phyloP scores from a whole-genome alignment of 2,329 filamentous ascomycete genomes.

The Endoconidiophora polonica region DNA sequence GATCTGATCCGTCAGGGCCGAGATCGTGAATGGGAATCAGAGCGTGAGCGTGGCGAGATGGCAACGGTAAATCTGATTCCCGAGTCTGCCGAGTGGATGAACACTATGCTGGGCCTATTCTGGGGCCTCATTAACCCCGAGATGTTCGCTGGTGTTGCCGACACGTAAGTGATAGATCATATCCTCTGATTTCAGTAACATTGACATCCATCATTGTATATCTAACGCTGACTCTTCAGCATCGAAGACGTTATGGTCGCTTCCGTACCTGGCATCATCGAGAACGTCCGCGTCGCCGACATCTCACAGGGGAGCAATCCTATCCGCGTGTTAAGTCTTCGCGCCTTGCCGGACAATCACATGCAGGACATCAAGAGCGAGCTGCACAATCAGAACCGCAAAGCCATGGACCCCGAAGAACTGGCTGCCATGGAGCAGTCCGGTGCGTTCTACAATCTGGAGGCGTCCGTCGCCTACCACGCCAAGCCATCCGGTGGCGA shows the following conservation, averaged over 20 bases:
- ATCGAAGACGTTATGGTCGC: slow-evolving; percentile 82
- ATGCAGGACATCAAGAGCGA: slow-evolving; percentile 69
- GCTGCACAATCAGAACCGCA: slow-evolving; percentile 61
- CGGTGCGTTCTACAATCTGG: slow-evolving; percentile 83
- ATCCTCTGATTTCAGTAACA: accelerated
- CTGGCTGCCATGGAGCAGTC: slow-evolving; percentile 78
- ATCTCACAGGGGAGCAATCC: slow-evolving; percentile 90
- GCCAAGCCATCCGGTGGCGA: slow-evolving; percentile 56
- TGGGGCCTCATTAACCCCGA: slow-evolving; percentile 93
- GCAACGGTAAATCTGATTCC: slow-evolving; percentile 80
- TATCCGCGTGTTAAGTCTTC: slow-evolving; percentile 70
- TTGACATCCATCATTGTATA: slow-evolving; percentile 12
- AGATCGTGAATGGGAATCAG: slow-evolving; percentile 74
- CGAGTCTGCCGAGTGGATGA: slow-evolving; percentile 93
- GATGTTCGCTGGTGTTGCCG: slow-evolving; percentile 83
- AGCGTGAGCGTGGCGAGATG: slow-evolving; percentile 69
- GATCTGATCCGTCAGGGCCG: slow-evolving; percentile 69
- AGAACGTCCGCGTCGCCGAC: slow-evolving; percentile 87
- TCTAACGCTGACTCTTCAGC: slow-evolving; percentile 14
- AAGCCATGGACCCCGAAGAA: slow-evolving; percentile 72
- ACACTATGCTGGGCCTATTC: slow-evolving; percentile 64
- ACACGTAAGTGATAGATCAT: slow-evolving; percentile 36
- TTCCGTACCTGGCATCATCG: slow-evolving; percentile 76
- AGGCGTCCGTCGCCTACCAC: slow-evolving; percentile 82
- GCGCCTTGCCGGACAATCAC: slow-evolving; percentile 63